Evolutionary conservation across 208 protist genomes (phyloP).

Genomic region (Blechomonas ayalai): DNA sequence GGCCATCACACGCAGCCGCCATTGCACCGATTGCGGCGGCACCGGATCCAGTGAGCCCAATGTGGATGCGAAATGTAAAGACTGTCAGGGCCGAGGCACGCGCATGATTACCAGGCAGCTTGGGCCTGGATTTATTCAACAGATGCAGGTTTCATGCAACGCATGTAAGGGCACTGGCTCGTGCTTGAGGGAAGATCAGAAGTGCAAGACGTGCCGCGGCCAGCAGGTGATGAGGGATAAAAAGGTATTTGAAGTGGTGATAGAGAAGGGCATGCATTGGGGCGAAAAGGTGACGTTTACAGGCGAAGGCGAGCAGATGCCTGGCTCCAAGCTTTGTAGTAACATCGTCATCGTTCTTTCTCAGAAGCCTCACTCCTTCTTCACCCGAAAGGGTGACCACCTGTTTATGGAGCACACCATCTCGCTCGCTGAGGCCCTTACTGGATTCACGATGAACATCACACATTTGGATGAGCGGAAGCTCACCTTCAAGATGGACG

Average conservation of each 20-base stretch:
- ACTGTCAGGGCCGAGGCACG: slow-evolving; percentile 92
- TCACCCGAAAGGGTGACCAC: slow-evolving; percentile 93
- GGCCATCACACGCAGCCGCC: slow-evolving; percentile 85
- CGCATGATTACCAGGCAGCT: slow-evolving; percentile 90
- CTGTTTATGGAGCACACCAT: slow-evolving; percentile 91
- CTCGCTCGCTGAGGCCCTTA: slow-evolving; percentile 93
- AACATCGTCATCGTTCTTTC: slow-evolving; percentile 98
- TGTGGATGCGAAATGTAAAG: slow-evolving; percentile 78
- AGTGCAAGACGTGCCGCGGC: slow-evolving; percentile 93
- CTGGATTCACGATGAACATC: slow-evolving; percentile 85
- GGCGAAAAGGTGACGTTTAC: slow-evolving; percentile 94
- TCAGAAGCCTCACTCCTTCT: slow-evolving; percentile 92
- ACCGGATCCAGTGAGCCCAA: slow-evolving; percentile 72
- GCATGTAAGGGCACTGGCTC: slow-evolving; percentile 92
- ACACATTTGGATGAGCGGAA: slow-evolving; percentile 89
- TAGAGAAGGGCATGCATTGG: slow-evolving; percentile 96
- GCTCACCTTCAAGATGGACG: slow-evolving; percentile 57
- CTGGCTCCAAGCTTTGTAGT: slow-evolving; percentile 89
- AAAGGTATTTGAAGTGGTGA: slow-evolving; percentile 96
- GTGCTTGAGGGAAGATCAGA: slow-evolving; percentile 89
- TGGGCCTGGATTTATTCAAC: slow-evolving; percentile 96
- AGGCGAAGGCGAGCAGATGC: slow-evolving; percentile 95
- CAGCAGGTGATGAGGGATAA: slow-evolving; percentile 94
- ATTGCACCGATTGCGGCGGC: slow-evolving; percentile 85
- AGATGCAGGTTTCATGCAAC: slow-evolving; percentile 92